Evolutionary conservation across 805 yeast genomes (phyloP).

Genomic region (Ogataea angusta): DNA sequence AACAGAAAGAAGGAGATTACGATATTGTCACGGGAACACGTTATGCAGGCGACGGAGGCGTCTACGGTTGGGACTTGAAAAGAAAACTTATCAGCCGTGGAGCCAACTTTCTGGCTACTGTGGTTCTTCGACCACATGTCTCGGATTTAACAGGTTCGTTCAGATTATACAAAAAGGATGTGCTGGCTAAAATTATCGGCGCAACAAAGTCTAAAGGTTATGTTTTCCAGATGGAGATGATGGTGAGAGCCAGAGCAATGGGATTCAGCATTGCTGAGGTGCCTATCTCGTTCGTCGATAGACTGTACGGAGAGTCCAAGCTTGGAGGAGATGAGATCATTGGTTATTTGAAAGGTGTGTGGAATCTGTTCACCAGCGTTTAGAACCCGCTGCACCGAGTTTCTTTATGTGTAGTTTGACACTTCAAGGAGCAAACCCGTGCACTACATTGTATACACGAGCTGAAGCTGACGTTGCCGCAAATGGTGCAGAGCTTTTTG

Average conservation of each 20-base stretch:
- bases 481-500: conserved; percentile 43
- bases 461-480: conserved; percentile 42
- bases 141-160: conserved; percentile 76
- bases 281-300: conserved; percentile 74
- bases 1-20: conserved; percentile 49
- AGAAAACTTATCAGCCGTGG: conserved; percentile 75
- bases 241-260: conserved; percentile 75
- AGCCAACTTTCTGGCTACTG: conserved; percentile 73
- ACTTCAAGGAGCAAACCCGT: conserved; percentile 41
- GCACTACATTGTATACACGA: conserved; percentile 41
- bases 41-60: conserved; percentile 80
- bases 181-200: conserved; percentile 59
- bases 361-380: conserved; percentile 63
- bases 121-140: conserved; percentile 66
- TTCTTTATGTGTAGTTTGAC: conserved; percentile 40
- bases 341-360: conserved; percentile 73
- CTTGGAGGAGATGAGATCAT: conserved; percentile 80
- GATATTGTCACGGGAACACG: conserved; percentile 59
- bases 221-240: conserved; percentile 87
- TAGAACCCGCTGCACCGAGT: conserved; percentile 42
- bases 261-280: conserved; percentile 76
- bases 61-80: conserved; percentile 80
- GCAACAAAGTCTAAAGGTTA: conserved; percentile 74
- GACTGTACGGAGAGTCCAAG: conserved; percentile 75
- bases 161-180: conserved; percentile 71